phyloP scores from a whole-genome alignment of 345 rosid species.

The Linum trigynum region DNA sequence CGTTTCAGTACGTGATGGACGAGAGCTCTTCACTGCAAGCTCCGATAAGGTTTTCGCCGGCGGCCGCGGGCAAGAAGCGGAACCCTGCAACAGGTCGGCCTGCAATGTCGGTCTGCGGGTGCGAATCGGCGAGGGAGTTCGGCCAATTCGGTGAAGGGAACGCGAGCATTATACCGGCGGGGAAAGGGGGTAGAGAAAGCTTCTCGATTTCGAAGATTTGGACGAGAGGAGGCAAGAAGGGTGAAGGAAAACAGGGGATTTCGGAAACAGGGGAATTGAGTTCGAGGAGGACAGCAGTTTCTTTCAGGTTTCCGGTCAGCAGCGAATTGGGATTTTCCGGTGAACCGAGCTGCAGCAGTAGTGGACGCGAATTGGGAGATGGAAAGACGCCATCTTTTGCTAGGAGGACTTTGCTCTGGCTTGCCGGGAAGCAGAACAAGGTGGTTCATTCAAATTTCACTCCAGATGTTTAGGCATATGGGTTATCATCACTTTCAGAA shows the following conservation, averaged over 20 bases:
- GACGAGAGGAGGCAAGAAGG: slow-evolving; percentile 62
- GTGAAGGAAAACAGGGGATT: slow-evolving; percentile 26
- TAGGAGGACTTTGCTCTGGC: slow-evolving; percentile 86
- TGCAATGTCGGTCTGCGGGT: slow-evolving; percentile 58
- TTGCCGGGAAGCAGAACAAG: slow-evolving; percentile 83
- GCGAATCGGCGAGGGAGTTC: slow-evolving; percentile 58
- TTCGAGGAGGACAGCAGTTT: slow-evolving; percentile 51
- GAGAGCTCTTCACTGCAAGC: slow-evolving; percentile 66
- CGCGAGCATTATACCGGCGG: slow-evolving; percentile 17
- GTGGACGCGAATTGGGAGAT: slow-evolving; percentile 31
- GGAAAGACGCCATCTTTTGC: slow-evolving; percentile 89
- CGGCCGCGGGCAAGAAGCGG: slow-evolving; percentile 34
- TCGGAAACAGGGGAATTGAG: slow-evolving; percentile 4
- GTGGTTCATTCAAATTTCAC: slow-evolving; percentile 73
- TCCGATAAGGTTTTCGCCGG: slow-evolving; percentile 50
- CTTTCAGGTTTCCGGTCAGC: slow-evolving; percentile 40
- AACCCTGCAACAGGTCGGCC: slow-evolving; percentile 44
- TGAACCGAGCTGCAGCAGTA: slow-evolving; percentile 32
- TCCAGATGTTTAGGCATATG: slow-evolving; percentile 31
- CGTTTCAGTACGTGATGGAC: slow-evolving; percentile 92
- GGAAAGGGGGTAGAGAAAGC: slow-evolving; percentile 40
- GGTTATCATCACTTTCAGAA: too few relatives aligned
- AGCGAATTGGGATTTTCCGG: slow-evolving; percentile 25
- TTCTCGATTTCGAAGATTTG: slow-evolving; percentile 85
- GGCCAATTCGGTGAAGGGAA: slow-evolving; percentile 24